Evolutionary conservation across 2,329 filamentous ascomycete species (phyloP), one percentile per base, ranked within the genome.

Genomic region (Epichloe typhina): DNA sequence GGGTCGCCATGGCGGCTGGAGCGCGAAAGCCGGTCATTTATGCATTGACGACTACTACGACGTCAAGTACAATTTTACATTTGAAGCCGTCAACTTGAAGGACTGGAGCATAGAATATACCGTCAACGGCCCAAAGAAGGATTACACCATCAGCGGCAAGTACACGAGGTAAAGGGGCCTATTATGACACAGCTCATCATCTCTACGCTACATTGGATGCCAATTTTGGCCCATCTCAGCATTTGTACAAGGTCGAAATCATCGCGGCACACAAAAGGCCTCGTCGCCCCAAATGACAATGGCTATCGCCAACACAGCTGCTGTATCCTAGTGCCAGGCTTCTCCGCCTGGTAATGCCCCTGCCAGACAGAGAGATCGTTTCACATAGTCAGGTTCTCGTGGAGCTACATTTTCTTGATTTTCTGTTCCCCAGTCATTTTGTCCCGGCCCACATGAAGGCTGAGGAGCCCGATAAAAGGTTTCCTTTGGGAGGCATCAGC

Each of bases 11-110:
- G 66, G 67, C 50, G 76, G 75, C 0, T 86, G 83, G 80, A 65
- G 69, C 41, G 85, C 84, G 0, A 80, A 73, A 56, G 80, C 83
- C 0, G 77, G 79, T 12, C 85, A 90, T 62, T 66, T 87, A 19
- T 89, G 86, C 61, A 74, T 81, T 21, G 74, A 84, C 26, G 85
- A 90, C 59, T 80, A 80, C 56, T 89, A 89, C 60, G 73, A 84
- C 51, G 82, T 85, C 40, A 69, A 72, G 43, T 88, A 88, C 63
- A 74, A 80, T 54, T 90, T 90, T 64, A 65, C 64, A 8, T 84
- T 82, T 57, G 63, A 71, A 46, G 79, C 76, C 12, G 70, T 82
- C 1, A 75, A 75, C 42, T 58, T 88, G 56, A 62, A 63, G 49
- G 64, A 71, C 26, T 87, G 83, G 77, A 73, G 65, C 33, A 70